Evolutionary conservation across 1,284 basidiomycete genomes (phyloP), one percentile per base, ranked within the genome.

Genomic region (Moesziomyces parantarcticus): DNA sequence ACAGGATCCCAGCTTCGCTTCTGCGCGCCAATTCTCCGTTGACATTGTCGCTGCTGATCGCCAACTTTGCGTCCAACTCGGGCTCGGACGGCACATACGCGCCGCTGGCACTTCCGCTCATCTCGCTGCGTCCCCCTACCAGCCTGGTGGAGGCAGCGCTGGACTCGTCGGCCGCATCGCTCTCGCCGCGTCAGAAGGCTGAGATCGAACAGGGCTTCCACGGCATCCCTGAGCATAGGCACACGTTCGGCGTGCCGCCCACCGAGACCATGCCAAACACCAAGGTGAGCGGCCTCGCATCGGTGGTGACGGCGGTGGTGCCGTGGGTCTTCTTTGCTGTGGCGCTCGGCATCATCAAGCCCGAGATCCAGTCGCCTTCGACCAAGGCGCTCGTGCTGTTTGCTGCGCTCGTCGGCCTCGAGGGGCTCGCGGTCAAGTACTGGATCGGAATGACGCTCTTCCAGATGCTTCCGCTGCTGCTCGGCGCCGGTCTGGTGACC

Each of bases 391-490:
- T 56, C 25, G 50, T 68, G 8, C 57, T 80, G 22, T 58, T 80
- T 8, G 56, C 39, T 18, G 43, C 55, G 18, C 49, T 80, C 16
- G 50, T 61, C 2, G 57, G 53, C 0, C 53, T 80, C 34, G 78
- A 80, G 39, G 58, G 47, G 6, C 47, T 80, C 34, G 78, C 78
- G 1, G 50, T 78, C 9, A 57, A 50, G 46, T 80, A 76, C 50
- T 80, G 78, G 78, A 55, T 75, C 44, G 66, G 71, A 5, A 50
- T 80, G 58, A 78, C 78, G 20, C 55, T 80, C 23, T 78, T 80
- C 66, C 52, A 66, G 52, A 73, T 80, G 74, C 42, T 80, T 21
- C 78, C 78, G 25, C 49, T 64, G 44, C 56, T 80, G 48, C 21
- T 75, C 14, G 71, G 54, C 32, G 64, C 48, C 11, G 74, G 74